Base-by-base conservation (phyloP, 768 basidiomycete genomes). In the Lactarius hatsudake region DNA sequence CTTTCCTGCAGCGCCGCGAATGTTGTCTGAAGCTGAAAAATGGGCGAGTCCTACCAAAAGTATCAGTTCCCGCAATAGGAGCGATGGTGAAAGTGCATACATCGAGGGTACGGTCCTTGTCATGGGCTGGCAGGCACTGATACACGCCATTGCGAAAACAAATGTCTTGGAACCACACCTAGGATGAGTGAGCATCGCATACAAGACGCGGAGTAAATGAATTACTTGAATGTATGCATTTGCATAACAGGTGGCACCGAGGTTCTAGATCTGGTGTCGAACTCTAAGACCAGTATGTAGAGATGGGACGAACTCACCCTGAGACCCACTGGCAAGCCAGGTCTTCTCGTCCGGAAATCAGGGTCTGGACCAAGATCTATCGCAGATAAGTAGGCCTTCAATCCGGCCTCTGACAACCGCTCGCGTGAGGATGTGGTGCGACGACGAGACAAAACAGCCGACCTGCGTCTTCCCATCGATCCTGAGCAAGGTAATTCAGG, bases 201-300 rank as follows among this genome's bases (percentile, higher is more conserved):
- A 30, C 58, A 8, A 51, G 57, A 5, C 66, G 36, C n/a, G 42
- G 23, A 40, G 40, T 40, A 26, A 55, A 36, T 43, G 34, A 62
- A 23, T 43, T 72, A 90, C 93, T 79, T 98, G 96, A 55, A 98
- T 82, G 69, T 91, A 97, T 23, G 94, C 94, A 76, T 97, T 97
- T 67, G 93, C 95, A 72, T 98, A 98, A 75, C 96, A 98, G 4
- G 96, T 98, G 20, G 96, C 96, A 5, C 96, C 96, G 23, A 98
- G 85, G 75, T 98, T 98, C 94, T 95, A 72, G 45, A 20, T 23
- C 38, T n/a, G 63, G 57, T 43, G 53, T 54, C 53, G 56, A 62
- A 48, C 30, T 57, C 48, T 28, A 63, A 38, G 42, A 43, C 59
- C 63, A 66, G 53, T 40, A 64, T 42, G 20, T 32, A 26, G 59